Evolutionary conservation across 257 asterid species (phyloP), one percentile per base, ranked within the genome.

Genomic region (Petrea volubilis): DNA sequence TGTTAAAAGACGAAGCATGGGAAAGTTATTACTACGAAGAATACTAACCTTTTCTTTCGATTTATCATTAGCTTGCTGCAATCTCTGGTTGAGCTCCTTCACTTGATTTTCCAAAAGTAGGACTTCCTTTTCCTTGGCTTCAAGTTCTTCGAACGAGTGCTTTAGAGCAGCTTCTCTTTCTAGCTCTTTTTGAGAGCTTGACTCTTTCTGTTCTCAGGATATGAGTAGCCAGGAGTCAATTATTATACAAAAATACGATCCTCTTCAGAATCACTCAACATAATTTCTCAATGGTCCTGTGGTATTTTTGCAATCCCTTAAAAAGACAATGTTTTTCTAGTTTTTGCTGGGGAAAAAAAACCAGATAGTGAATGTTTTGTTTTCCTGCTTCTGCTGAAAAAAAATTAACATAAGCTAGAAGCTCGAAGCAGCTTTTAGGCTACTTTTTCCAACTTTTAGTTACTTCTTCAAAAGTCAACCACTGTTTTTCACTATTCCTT

Each of bases 1-100:
- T 50, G 11, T 50, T 17, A 20, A 50, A 20, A 17, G 57, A 50
- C 17, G 14, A 50, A 6, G 20, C 13, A 1, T 18, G 25, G 6
- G 57, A 25, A 46, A 14, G n/a, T 52, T 10, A 55, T 24, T 55
- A 13, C 38, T 52, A 52, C 14, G 59, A 52, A 23, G 59, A 21
- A 11, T 3, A 15, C 70, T 64, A 41, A 88, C 96, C 89, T 80
- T 80, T 67, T 77, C 87, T 75, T 86, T 88, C 25, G 67, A 51
- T 79, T 71, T 79, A 65, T 84, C 82, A 49, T 85, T 87, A 60
- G 81, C 81, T 33, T 76, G 56, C 81, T 81, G 85, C 73, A 84
- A 40, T 66, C 68, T 83, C 74, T 77, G 80, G 70, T 77, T 78
- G 11, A 81, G 79, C 33, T 84, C 82, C 70, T 84, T 80, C 68